phyloP scores from a whole-genome alignment of 2,329 filamentous ascomycete genomes.

The Fusarium begoniae region DNA sequence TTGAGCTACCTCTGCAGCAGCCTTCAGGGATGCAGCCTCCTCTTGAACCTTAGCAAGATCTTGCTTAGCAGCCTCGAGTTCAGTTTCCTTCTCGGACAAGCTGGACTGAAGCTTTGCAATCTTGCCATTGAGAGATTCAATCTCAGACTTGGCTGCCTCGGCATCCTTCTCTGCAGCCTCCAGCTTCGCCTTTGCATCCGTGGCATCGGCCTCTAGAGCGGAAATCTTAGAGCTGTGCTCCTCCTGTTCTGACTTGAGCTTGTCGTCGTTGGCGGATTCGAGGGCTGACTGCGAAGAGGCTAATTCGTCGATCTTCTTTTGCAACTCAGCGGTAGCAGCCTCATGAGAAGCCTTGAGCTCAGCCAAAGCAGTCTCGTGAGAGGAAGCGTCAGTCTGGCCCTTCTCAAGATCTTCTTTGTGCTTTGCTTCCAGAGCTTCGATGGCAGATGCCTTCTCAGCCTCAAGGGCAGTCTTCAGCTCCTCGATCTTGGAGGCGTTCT shows the following conservation, averaged over 20 bases:
- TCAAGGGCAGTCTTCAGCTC: constrained; percentile 59
- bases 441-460: constrained; percentile 58
- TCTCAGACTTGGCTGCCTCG: constrained; percentile 53
- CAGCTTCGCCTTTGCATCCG: constrained; percentile 59
- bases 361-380: constrained; percentile 59
- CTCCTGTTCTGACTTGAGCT: constrained; percentile 56
- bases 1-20: constrained; percentile 58
- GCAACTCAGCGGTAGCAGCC: constrained; percentile 56
- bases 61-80: constrained; percentile 57
- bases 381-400: constrained; percentile 54
- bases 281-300: constrained; percentile 57
- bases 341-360: constrained; percentile 63
- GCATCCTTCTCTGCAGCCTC: constrained; percentile 58
- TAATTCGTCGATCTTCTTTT: constrained; percentile 65
- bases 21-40: constrained; percentile 58
- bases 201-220: constrained; percentile 62
- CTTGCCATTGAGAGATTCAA: constrained; percentile 55
- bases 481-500: constrained; percentile 60
- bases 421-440: constrained; percentile 62
- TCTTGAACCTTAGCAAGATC: constrained; percentile 54
- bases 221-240: constrained; percentile 57
- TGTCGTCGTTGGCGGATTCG: constrained; percentile 56
- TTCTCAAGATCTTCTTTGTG: constrained; percentile 61
- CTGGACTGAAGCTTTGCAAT: constrained; percentile 52
- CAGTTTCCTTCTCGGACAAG: constrained; percentile 55